phyloP scores from a whole-genome alignment of 2,329 filamentous ascomycete species.

The Zymoseptoria ardabiliae region DNA sequence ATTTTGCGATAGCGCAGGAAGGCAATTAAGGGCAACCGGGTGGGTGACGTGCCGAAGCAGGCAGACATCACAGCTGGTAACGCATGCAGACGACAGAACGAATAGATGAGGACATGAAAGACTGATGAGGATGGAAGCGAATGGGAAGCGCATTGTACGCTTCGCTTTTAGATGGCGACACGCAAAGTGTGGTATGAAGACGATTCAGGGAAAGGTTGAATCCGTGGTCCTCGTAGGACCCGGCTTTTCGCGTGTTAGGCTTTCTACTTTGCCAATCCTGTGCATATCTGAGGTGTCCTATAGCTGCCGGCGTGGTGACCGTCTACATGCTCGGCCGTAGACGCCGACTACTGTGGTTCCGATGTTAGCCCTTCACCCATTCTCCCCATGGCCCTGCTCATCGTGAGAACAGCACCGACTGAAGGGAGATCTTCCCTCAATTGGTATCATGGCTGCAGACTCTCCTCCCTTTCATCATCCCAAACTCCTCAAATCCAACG shows the following conservation, averaged over 20 bases:
- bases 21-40: background rate
- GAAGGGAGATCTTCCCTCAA: background rate
- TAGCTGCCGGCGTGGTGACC: too few species aligned
- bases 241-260: background rate
- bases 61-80: background rate
- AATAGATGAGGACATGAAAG: background rate
- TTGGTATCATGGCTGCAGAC: background rate
- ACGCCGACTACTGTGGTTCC: too few species aligned
- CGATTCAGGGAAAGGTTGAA: background rate
- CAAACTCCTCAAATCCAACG: constrained; percentile 67
- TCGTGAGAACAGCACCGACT: background rate
- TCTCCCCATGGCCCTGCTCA: too few species aligned
- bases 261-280: background rate
- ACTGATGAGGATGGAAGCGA: background rate
- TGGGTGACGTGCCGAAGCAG: background rate
- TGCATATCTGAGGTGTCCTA: background rate
- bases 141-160: background rate
- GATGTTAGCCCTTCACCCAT: too few species aligned
- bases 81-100: background rate
- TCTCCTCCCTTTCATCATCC: constrained; percentile 24
- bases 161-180: background rate
- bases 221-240: too few species aligned
- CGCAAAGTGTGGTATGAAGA: background rate
- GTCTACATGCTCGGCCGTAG: too few species aligned
- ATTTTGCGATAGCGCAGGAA: too few species aligned